Evolutionary conservation across 257 asterid genomes (phyloP).

Genomic region (Voacanga thouarsii): DNA sequence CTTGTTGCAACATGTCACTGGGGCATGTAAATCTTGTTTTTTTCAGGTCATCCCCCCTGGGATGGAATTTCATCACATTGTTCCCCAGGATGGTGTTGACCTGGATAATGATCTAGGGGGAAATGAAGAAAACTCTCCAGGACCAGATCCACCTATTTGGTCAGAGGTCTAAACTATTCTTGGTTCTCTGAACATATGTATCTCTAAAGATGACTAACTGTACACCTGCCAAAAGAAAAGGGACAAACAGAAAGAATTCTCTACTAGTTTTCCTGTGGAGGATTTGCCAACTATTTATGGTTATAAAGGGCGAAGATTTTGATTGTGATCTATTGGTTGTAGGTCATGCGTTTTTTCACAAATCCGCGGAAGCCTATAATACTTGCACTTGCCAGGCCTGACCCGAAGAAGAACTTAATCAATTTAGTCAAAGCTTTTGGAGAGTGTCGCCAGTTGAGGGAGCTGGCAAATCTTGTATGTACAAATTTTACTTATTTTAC

Average conservation of each 20-base stretch:
- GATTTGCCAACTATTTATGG: neutral
- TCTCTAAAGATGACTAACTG: neutral
- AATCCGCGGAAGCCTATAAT: constrained; percentile 86
- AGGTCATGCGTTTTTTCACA: constrained; percentile 82
- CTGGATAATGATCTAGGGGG: constrained; percentile 47
- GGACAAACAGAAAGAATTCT: neutral
- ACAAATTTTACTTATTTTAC: neutral
- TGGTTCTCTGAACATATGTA: constrained; percentile 15
- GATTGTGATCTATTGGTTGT: constrained; percentile 2
- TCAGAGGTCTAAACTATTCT: constrained; percentile 54
- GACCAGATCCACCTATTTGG: constrained; percentile 69
- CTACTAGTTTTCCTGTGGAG: neutral
- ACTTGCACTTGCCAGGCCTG: constrained; percentile 92
- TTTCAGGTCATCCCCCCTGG: constrained; percentile 87
- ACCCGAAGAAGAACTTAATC: constrained; percentile 78
- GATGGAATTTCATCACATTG: constrained; percentile 74
- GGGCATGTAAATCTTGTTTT: neutral
- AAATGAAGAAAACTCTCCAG: constrained; percentile 37
- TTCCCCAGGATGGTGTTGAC: constrained; percentile 53
- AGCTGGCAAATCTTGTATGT: constrained; percentile 77
- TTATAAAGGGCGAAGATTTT: neutral
- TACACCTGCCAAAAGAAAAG: neutral
- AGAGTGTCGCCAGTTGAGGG: constrained; percentile 69
- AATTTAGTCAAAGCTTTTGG: constrained; percentile 87
- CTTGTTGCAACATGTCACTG: too few relatives aligned